phyloP scores from a whole-genome alignment of 306 rosid genomes.

The Castanospermum australe region DNA sequence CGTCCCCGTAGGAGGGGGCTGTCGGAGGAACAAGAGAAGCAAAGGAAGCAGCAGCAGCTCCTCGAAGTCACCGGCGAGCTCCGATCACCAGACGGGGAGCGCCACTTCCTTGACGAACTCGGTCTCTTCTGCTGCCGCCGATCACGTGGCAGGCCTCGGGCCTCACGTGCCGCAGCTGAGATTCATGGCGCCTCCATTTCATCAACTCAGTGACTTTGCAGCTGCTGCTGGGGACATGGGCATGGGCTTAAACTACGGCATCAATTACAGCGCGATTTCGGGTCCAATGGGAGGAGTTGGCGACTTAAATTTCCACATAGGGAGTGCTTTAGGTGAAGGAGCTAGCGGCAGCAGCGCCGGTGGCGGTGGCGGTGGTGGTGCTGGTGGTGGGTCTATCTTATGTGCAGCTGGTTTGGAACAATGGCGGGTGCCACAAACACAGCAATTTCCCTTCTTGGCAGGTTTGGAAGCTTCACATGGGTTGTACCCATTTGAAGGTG shows the following conservation, averaged over 20 bases:
- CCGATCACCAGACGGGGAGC: conserved; percentile 55
- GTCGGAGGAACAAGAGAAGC: conserved; percentile 77
- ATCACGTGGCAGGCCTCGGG: conserved; percentile 36
- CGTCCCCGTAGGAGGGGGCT: conserved; percentile 92
- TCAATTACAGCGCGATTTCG: conserved; percentile 41
- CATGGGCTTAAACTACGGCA: conserved; percentile 60
- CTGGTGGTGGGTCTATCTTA: conserved; percentile 34
- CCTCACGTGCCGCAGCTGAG: conserved; percentile 40
- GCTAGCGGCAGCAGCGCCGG: background rate
- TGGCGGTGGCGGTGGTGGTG: background rate
- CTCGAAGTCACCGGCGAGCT: conserved; percentile 67
- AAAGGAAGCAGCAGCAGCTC: conserved; percentile 44
- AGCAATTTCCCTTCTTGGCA: conserved; percentile 59
- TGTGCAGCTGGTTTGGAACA: conserved; percentile 40
- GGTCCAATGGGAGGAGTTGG: conserved; percentile 52
- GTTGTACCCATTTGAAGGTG: conserved; percentile 41
- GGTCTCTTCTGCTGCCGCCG: conserved; percentile 34
- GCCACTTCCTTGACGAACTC: conserved; percentile 47
- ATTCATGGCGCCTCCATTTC: conserved; percentile 61
- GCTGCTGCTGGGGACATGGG: conserved; percentile 46
- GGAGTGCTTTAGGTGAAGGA: conserved; percentile 35
- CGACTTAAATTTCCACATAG: conserved; percentile 66
- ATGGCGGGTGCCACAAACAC: conserved; percentile 63
- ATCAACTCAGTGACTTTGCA: conserved; percentile 43
- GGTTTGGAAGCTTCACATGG: conserved; percentile 56